Evolutionary conservation across 768 basidiomycete genomes (phyloP).

Genomic region (Tylopilus balloui): DNA sequence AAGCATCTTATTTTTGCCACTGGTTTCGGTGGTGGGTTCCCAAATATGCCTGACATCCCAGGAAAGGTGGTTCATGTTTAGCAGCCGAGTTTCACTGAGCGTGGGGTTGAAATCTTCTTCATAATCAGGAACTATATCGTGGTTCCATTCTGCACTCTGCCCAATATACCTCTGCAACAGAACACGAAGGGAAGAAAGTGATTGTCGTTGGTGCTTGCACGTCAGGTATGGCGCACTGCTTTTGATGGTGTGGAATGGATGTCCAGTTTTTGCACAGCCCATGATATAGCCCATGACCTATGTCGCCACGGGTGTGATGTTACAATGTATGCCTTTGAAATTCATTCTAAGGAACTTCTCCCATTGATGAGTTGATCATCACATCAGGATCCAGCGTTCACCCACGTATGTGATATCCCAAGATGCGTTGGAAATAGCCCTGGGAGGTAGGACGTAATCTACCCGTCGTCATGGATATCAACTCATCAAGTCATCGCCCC

Average conservation of each 20-base stretch:
- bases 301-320: constrained; percentile 27
- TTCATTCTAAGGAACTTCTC: constrained; percentile 27
- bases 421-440: constrained; percentile 2
- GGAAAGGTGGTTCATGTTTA: constrained; percentile 33
- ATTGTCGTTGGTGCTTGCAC: constrained; percentile 62
- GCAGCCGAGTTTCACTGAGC: not conserved
- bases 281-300: constrained; percentile 38
- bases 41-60: constrained; percentile 43
- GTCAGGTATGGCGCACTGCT: constrained; percentile 37
- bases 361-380: not conserved
- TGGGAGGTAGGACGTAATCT: constrained; percentile 11
- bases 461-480: not conserved
- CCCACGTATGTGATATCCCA: constrained; percentile 26
- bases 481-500: not conserved
- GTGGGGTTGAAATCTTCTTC: not conserved
- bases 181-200: constrained; percentile 56
- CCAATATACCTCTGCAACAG: constrained; percentile 40
- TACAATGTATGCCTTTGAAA: constrained; percentile 16
- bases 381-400: constrained; percentile 28
- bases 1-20: constrained; percentile 56
- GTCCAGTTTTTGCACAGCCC: constrained; percentile 20
- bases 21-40: constrained; percentile 45
- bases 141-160: constrained; percentile 53
- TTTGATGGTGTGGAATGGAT: not conserved
- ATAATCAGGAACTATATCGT: constrained; percentile 42